Conservation (phyloP, 768 basidiomycete genomes). For the Suillus subaureus region DNA sequence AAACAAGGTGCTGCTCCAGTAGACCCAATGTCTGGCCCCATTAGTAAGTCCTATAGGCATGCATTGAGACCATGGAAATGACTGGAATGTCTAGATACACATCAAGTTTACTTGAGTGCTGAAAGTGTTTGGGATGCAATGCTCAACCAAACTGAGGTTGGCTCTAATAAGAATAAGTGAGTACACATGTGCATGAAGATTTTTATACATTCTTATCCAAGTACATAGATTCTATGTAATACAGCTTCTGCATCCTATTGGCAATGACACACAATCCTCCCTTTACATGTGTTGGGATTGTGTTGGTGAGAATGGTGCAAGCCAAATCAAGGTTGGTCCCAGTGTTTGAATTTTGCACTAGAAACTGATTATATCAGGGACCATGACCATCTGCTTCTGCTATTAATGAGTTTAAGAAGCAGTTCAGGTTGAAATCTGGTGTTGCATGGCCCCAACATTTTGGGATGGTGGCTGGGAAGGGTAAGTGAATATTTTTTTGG, state of each 20-base stretch:
- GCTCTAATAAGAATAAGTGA: conserved; percentile 51
- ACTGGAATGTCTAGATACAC: conserved; percentile 39
- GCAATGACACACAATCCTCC: conserved; percentile 35
- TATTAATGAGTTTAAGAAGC: conserved; percentile 58
- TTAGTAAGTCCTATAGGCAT: conserved; percentile 40
- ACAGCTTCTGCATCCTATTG: conserved; percentile 54
- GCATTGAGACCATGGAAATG: neutral
- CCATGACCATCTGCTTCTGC: conserved; percentile 44
- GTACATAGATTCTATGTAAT: conserved; percentile 50
- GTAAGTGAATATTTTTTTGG: conserved; percentile 27
- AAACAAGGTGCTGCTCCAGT: conserved; percentile 61
- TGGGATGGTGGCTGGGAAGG: conserved; percentile 53
- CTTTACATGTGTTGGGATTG: conserved; percentile 65
- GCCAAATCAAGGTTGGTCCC: conserved; percentile 45
- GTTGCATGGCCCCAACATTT: conserved; percentile 51
- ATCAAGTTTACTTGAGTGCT: conserved; percentile 48
- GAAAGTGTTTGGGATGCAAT: conserved; percentile 59
- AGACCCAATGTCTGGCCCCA: conserved; percentile 46
- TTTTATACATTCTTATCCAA: conserved; percentile 28
- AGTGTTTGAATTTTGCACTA: neutral
- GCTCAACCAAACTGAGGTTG: conserved; percentile 62
- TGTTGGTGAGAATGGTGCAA: conserved; percentile 57
- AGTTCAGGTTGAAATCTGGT: conserved; percentile 58
- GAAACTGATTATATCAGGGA: conserved; percentile 38
- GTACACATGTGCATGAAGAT: conserved; percentile 6